Conservation (phyloP, 2,329 filamentous ascomycete species). For the Teratosphaeria viscida region DNA sequence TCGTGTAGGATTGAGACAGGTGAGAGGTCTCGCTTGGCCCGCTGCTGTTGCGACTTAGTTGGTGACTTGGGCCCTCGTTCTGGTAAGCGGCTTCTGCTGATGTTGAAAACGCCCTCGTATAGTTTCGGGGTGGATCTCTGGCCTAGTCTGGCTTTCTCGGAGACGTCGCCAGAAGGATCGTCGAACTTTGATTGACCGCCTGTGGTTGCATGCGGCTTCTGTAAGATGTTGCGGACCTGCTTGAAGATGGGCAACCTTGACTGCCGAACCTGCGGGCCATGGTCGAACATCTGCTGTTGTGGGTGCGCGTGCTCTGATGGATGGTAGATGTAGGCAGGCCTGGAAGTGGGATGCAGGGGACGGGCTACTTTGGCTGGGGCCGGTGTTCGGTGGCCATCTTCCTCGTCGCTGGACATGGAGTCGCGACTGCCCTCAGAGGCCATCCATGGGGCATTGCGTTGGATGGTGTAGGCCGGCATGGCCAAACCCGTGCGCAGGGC, state of each 20-base stretch:
- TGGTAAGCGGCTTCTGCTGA: conserved; percentile 8
- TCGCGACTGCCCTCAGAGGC: background rate
- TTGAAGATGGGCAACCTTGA: conserved; percentile 23
- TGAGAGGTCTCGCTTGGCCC: conserved; percentile 7
- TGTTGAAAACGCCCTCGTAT: conserved; percentile 10
- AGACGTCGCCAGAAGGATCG: conserved; percentile 11
- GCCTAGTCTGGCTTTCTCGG: conserved; percentile 7
- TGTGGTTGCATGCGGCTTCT: conserved; percentile 16
- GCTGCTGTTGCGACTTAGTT: background rate
- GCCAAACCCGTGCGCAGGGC: conserved; percentile 14
- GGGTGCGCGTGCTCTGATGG: conserved; percentile 11
- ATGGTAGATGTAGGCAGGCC: conserved; percentile 4
- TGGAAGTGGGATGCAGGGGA: background rate
- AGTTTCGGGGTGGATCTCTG: conserved; percentile 9
- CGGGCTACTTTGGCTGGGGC: background rate
- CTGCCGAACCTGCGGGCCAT: conserved; percentile 14
- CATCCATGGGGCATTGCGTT: conserved; percentile 19
- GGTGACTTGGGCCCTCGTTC: conserved; percentile 1
- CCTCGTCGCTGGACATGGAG: conserved; percentile 21
- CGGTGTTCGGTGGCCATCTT: background rate
- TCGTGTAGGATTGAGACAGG: conserved; percentile 15
- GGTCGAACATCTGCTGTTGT: conserved; percentile 14
- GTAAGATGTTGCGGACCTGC: conserved; percentile 23
- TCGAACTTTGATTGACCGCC: conserved; percentile 10
- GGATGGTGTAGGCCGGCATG: conserved; percentile 29